phyloP scores from a whole-genome alignment of 257 asterid genomes.

The Nicotiana attenuata region DNA sequence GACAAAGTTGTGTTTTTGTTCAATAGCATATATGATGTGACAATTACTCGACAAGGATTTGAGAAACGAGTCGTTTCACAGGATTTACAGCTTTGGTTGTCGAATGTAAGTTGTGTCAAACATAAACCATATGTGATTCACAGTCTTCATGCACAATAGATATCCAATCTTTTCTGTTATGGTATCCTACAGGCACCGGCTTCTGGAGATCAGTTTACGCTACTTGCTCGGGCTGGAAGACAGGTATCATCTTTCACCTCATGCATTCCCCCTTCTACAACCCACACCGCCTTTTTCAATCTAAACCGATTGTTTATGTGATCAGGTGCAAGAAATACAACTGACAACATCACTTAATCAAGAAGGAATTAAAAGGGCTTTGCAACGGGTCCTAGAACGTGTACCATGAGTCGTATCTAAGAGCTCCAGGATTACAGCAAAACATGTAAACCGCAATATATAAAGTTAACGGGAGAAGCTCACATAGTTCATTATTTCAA shows the following conservation, averaged over 20 bases:
- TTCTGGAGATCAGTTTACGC: slow-evolving; percentile 59
- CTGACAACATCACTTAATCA: slow-evolving; percentile 86
- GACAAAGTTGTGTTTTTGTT: background rate
- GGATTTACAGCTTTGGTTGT: slow-evolving; percentile 97
- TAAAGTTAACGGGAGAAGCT: background rate
- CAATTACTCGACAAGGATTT: slow-evolving; percentile 80
- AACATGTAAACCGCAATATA: slow-evolving; percentile 1
- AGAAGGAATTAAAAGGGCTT: slow-evolving; percentile 75
- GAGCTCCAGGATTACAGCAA: background rate
- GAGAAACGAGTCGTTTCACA: slow-evolving; percentile 95
- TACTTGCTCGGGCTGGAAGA: slow-evolving; percentile 98
- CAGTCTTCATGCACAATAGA: background rate
- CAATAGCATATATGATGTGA: slow-evolving; percentile 54
- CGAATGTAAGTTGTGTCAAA: slow-evolving; percentile 55
- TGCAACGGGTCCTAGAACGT: slow-evolving; percentile 81
- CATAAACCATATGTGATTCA: background rate
- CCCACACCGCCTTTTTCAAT: background rate
- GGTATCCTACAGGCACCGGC: slow-evolving; percentile 63
- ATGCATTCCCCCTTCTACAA: background rate
- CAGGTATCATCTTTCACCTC: slow-evolving; percentile 42
- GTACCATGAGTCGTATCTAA: slow-evolving; percentile 43
- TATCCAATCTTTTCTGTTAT: background rate
- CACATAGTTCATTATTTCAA: background rate
- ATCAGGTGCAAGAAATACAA: slow-evolving; percentile 92
- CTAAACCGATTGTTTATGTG: background rate